Evolutionary conservation across 108 stramenopile genomes (phyloP).

Genomic region (Fistulifera pelliculosa): DNA sequence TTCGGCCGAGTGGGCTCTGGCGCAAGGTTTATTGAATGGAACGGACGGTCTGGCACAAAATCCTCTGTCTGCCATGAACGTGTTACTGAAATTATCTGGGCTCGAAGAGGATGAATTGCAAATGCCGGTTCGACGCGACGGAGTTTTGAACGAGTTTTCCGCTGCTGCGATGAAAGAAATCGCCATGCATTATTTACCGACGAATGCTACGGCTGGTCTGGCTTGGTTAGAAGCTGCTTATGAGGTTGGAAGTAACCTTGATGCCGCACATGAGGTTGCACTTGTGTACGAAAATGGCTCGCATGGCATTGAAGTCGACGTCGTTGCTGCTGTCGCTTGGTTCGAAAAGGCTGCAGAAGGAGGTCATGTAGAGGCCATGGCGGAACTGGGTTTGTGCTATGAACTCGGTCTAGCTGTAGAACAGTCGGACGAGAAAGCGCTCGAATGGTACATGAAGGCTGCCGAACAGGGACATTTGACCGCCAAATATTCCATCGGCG

Average conservation of each 20-base stretch:
- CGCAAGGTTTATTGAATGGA: conserved; percentile 34
- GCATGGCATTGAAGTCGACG: conserved; percentile 53
- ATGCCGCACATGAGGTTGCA: conserved; percentile 67
- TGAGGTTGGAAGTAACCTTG: conserved; percentile 40
- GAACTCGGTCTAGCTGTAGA: conserved; percentile 77
- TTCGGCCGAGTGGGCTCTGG: conserved; percentile 64
- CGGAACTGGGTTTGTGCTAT: conserved; percentile 76
- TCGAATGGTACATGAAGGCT: conserved; percentile 85
- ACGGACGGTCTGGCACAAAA: conserved; percentile 46
- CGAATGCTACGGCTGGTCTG: conserved; percentile 30
- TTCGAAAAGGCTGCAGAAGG: conserved; percentile 60
- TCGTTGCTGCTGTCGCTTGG: conserved; percentile 75
- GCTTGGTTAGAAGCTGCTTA: conserved; percentile 68
- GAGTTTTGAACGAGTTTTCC: conserved; percentile 3
- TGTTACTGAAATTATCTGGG: conserved; percentile 40
- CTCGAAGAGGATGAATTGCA: conserved; percentile 24
- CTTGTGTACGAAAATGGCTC: conserved; percentile 71
- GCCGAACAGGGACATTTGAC: conserved; percentile 61
- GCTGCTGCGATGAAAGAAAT: conserved; percentile 52
- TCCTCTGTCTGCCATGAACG: conserved; percentile 41
- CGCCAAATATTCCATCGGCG: conserved; percentile 70
- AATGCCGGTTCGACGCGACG: conserved; percentile 7
- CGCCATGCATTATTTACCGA: conserved; percentile 52
- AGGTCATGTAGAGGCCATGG: conserved; percentile 78
- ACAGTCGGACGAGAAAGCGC: conserved; percentile 61